Evolutionary conservation across 345 rosid species (phyloP), one percentile per base, ranked within the genome.

Genomic region (Populus alba): DNA sequence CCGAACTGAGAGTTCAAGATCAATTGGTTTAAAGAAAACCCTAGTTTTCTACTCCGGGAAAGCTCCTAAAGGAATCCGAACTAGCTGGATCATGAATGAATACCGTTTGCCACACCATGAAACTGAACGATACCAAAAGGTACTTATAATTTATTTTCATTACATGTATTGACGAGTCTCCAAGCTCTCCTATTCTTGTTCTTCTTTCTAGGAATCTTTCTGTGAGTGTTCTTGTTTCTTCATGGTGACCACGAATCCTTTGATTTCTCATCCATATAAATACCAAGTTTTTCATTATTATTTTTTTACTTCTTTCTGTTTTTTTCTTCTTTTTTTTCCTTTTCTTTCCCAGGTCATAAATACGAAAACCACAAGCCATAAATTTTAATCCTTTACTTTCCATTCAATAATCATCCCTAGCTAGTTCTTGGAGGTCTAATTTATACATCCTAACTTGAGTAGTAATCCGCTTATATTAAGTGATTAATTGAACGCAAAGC

Each of bases 21-120:
- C 93, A 0, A 97, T 97, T 53, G 99, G 99, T 22, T 85, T 94
- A 66, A 97, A 97, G 92, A 97, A 97, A 91, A 97, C 99, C 95
- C 97, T 97, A 86, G 98, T 97, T 75, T 97, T 94, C 90, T 97
- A 97, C 83, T 92, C 97, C 5, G 99, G 99, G 1, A 97, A 94
- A 85, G 99, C 99, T 61, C 99, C 99, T 38, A 97, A 92, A 82
- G 99, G 99, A 23, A 87, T 94, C 76, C 90, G 99, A 39, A 92
- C 97, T 65, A 92, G 99, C 57, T 97, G 99, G 99, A 97, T 97
- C 78, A 97, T 97, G 99, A 97, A 97, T 80, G 99, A 97, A 90
- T 96, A 96, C 68, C 95, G 99, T 66, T 85, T 97, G 86, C 99
- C 99, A 3, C 99, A 94, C 16, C 97, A 94, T 47, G 98, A 97